These are phyloP conservation scores for Scedosporium minutisporum DNA, from an alignment of 2,329 filamentous ascomycete species.

Conservation along the genomic window DNA sequence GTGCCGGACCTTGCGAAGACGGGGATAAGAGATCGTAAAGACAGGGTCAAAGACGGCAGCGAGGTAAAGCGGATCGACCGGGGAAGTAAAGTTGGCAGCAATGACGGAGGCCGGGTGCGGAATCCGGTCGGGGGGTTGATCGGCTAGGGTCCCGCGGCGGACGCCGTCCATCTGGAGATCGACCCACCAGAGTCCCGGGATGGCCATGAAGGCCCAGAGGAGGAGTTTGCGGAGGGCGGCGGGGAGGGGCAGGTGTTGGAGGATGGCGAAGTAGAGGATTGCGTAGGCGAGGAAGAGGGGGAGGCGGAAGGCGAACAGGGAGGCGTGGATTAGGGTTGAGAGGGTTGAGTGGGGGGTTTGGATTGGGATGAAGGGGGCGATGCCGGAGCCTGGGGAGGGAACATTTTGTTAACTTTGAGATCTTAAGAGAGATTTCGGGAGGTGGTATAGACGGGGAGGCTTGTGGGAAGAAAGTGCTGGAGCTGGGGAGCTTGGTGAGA, in stretches of 20 bases:
- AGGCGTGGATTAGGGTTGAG: constrained; percentile 53
- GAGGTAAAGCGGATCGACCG: constrained; percentile 86
- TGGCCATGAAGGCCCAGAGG: constrained; percentile 77
- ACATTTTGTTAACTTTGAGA: not conserved
- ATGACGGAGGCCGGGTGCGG: constrained; percentile 75
- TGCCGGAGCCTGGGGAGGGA: constrained; percentile 69
- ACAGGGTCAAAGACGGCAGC: constrained; percentile 93
- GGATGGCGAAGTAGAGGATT: constrained; percentile 64
- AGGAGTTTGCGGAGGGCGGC: constrained; percentile 64
- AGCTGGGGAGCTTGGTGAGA: too few species aligned
- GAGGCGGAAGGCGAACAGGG: constrained; percentile 73
- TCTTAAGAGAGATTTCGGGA: not conserved
- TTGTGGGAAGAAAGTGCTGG: not conserved
- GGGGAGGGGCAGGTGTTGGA: constrained; percentile 69
- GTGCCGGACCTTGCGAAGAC: constrained; percentile 60
- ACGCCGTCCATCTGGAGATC: constrained; percentile 98
- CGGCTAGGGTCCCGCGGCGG: constrained; percentile 75
- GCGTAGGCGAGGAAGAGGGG: constrained; percentile 64
- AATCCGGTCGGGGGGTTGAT: constrained; percentile 62
- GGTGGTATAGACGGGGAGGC: not conserved
- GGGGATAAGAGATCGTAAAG: constrained; percentile 79
- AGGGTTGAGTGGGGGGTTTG: constrained; percentile 54
- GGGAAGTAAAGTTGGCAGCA: constrained; percentile 82
- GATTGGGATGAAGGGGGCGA: constrained; percentile 88
- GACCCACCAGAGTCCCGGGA: constrained; percentile 95